Base-by-base conservation (phyloP, 441 rosid species). In the Brassica balearica region DNA sequence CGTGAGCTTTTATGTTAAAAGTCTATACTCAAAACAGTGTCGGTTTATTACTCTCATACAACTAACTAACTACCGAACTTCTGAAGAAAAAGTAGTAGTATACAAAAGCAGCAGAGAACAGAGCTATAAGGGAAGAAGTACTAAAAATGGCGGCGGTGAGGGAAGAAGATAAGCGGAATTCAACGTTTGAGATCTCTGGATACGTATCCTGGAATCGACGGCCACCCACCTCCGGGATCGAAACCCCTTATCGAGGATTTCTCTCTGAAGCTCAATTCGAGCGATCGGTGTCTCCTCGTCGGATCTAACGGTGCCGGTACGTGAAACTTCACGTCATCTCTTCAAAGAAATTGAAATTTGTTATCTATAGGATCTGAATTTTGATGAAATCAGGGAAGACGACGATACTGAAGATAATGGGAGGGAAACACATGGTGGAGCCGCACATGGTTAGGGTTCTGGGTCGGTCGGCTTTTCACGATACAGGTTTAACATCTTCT, bases 391-490 rank as follows among this genome's bases (percentile, higher is more conserved):
- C 25, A 92, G 98, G 99, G 66, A 93, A 95, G 82, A 95, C 96
- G 12, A 95, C 98, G 61, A 88, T 95, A 51, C 65, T 95, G 88
- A 91, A 93, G 88, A 91, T 93, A 84, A 66, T 91, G 73, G 98
- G 97, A 86, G 99, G 99, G 74, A 93, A 92, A 85, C 98, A 92
- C 29, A 86, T 95, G 97, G 97, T 95, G 78, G 98, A 95, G 68
- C 94, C 93, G 3, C 91, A 89, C 15, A 95, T 95, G 98, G 97
- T 95, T 74, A 88, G 89, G 19, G 93, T 90, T 62, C 82, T 93
- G 0, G 96, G 96, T 65, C 88, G 91, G 80, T 91, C 98, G 2
- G 96, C 95, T 70, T 93, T 95, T 77, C 98, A 93, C 72, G 99
- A 93, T 78, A 95, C 98, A 3, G 82, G 73, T 12, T 87, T 95